These are phyloP conservation scores for Tothia fuscella DNA, from an alignment of 2,329 filamentous ascomycete species.

Conservation along the genomic window DNA sequence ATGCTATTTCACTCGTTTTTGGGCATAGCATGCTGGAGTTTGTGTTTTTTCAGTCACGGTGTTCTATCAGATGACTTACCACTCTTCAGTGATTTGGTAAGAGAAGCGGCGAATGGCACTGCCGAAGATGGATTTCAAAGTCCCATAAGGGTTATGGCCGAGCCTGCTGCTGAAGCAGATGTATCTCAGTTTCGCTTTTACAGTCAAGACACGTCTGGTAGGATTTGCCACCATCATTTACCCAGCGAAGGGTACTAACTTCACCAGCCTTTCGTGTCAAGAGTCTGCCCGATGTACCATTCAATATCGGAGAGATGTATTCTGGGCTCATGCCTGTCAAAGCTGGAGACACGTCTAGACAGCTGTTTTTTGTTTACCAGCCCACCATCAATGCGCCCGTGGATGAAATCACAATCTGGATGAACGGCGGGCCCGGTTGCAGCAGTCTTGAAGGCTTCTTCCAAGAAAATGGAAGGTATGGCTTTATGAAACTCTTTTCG, in stretches of 20 bases:
- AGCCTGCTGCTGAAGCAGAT: too few species aligned
- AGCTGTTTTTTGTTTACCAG: slow-evolving; percentile 15
- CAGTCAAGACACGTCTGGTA: background rate
- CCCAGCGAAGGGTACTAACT: too few species aligned
- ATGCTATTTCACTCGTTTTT: too few species aligned
- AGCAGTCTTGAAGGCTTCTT: slow-evolving; percentile 10
- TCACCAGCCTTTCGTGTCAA: slow-evolving; percentile 6
- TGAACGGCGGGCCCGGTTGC: slow-evolving; percentile 17
- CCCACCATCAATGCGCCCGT: slow-evolving; percentile 15
- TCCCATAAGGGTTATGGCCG: too few species aligned
- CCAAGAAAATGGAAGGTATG: slow-evolving; percentile 11
- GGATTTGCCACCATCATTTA: too few species aligned
- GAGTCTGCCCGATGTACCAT: slow-evolving; percentile 8
- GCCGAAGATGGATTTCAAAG: too few species aligned
- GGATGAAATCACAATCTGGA: slow-evolving; percentile 14
- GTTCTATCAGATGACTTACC: too few species aligned
- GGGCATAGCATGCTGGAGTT: too few species aligned
- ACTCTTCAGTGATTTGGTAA: too few species aligned
- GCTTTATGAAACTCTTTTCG: too few species aligned
- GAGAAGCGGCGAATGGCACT: too few species aligned
- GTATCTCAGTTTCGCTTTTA: slow-evolving; percentile 3
- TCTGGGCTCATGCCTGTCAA: slow-evolving; percentile 10
- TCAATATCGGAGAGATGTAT: slow-evolving; percentile 12
- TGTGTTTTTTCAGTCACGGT: too few species aligned
- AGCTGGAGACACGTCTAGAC: background rate